Evolutionary conservation across 116 monocot species (phyloP).

Genomic region (Iris pallida): DNA sequence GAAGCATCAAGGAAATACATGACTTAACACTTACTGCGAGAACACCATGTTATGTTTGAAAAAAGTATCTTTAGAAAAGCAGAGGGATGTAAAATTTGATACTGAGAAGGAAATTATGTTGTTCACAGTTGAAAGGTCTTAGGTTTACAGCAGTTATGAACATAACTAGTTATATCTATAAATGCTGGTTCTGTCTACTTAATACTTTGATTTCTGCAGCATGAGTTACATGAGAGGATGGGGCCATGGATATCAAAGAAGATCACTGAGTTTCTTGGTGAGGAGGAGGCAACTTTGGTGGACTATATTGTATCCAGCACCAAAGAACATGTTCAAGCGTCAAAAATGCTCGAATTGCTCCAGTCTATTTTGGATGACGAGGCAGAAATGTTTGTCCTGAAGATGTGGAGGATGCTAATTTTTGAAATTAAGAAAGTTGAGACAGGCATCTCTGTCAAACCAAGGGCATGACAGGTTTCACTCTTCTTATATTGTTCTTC

Average conservation of each 20-base stretch:
- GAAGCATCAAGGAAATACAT: too few species aligned
- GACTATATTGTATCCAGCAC: conserved; percentile 93
- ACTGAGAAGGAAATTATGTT: too few species aligned
- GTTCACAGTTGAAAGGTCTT: too few species aligned
- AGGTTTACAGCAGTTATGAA: too few species aligned
- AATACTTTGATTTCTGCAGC: conserved; percentile 34
- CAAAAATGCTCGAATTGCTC: conserved; percentile 78
- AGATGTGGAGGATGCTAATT: conserved; percentile 99
- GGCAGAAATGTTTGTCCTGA: conserved; percentile 99
- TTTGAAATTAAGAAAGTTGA: conserved; percentile 98
- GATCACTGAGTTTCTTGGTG: conserved; percentile 95
- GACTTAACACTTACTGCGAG: too few species aligned
- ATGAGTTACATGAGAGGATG: conserved; percentile 90
- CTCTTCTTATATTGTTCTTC: too few species aligned
- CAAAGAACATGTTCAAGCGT: conserved; percentile 81
- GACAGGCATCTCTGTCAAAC: conserved; percentile 63
- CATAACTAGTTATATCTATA: too few species aligned
- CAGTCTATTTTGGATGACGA: conserved; percentile 92
- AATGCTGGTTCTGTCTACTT: too few species aligned
- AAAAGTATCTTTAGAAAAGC: too few species aligned
- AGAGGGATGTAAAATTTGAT: too few species aligned
- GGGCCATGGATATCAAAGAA: conserved; percentile 98
- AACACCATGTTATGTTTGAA: too few species aligned
- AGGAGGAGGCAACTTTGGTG: conserved; percentile 89
- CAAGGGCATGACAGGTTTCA: conserved; percentile 28